These are phyloP conservation scores for Phaffia australis DNA, from an alignment of 768 basidiomycete species.

Conservation along the genomic window DNA sequence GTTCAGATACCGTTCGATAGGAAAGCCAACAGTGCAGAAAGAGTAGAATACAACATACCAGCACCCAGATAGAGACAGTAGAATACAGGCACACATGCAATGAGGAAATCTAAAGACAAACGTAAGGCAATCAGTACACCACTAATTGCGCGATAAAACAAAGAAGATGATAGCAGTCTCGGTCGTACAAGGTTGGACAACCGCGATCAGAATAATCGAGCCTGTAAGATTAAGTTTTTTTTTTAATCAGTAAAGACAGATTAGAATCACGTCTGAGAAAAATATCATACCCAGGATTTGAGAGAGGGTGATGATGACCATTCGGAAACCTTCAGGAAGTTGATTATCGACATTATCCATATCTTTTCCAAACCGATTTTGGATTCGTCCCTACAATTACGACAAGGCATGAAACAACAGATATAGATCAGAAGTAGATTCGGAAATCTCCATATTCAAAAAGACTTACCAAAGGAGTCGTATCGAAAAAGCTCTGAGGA, in stretches of 20 bases:
- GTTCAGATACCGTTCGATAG: background rate
- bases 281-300: slow-evolving; percentile 41
- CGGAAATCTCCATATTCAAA: no score
- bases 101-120: slow-evolving; percentile 71
- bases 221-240: slow-evolving; percentile 43
- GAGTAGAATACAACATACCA: slow-evolving; percentile 29
- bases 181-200: slow-evolving; percentile 27
- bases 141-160: background rate
- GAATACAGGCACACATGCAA: slow-evolving; percentile 48
- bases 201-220: slow-evolving; percentile 49
- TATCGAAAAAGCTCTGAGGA: slow-evolving; percentile 85
- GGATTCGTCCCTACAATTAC: slow-evolving; percentile 33
- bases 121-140: background rate
- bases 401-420: no score
- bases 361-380: slow-evolving; percentile 37
- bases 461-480: slow-evolving; percentile 34
- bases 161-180: no score
- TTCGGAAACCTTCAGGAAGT: slow-evolving; percentile 46
- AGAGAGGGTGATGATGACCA: slow-evolving; percentile 47
- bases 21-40: slow-evolving; percentile 35
- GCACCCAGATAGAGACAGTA: background rate
- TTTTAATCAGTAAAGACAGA: slow-evolving; percentile 32
- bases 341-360: slow-evolving; percentile 31
- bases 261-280: no score
- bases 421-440: no score